Evolutionary conservation across 495 filamentous ascomycete species (phyloP).

Genomic region (Penicillium alfredii): DNA sequence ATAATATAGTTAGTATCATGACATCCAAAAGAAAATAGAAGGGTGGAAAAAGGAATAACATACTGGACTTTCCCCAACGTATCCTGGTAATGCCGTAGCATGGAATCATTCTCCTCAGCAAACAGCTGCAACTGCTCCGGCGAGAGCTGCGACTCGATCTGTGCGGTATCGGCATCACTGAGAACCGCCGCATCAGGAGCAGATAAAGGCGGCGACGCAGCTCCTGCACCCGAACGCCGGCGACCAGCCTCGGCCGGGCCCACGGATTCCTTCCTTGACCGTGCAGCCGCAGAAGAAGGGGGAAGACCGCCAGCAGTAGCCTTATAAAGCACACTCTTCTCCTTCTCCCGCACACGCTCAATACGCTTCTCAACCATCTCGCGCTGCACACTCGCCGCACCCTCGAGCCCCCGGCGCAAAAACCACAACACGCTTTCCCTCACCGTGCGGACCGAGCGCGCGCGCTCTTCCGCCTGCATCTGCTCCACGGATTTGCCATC

Average conservation of each 20-base stretch:
- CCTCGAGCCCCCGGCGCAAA: slow-evolving; percentile 65
- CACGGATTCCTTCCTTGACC: no score
- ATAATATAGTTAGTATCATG: not conserved
- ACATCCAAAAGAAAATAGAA: slow-evolving; percentile 2
- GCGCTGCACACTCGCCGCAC: slow-evolving; percentile 68
- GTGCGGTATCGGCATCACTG: slow-evolving; percentile 40
- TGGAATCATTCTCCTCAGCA: slow-evolving; percentile 84
- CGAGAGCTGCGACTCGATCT: slow-evolving; percentile 58
- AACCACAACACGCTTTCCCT: slow-evolving; percentile 81
- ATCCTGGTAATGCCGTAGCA: slow-evolving; percentile 88
- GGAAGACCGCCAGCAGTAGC: slow-evolving; percentile 8
- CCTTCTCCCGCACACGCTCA: slow-evolving; percentile 78
- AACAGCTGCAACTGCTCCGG: slow-evolving; percentile 88
- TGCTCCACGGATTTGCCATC: slow-evolving; percentile 56
- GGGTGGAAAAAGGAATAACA: slow-evolving; percentile 23
- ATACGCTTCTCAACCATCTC: slow-evolving; percentile 88
- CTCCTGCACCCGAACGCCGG: no score
- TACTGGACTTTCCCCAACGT: slow-evolving; percentile 89
- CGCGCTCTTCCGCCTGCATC: slow-evolving; percentile 59
- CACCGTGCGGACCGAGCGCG: slow-evolving; percentile 52
- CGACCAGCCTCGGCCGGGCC: no score
- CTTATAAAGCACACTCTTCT: slow-evolving; percentile 78
- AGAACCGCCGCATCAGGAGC: slow-evolving; percentile 21
- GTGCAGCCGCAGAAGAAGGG: not conserved
- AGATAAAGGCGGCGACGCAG: slow-evolving; percentile 5